Conservation (phyloP, 306 rosid species). For the Pachyrhizus erosus region DNA sequence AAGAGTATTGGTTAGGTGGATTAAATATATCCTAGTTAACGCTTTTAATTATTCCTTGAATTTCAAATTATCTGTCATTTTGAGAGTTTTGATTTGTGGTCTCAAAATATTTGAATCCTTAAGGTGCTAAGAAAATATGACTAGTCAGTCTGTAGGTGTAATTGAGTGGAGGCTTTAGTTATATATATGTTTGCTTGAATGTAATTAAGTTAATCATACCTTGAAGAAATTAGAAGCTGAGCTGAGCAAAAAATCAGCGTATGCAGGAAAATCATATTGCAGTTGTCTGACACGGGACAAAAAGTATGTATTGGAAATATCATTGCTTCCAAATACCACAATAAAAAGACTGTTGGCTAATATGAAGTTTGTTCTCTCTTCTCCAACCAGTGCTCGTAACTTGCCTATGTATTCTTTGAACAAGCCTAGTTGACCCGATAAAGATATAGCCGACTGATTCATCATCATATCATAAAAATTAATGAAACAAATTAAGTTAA, state of each 20-base stretch:
- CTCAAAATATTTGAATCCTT: too few relatives aligned
- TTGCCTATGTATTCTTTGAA: constrained; percentile 43
- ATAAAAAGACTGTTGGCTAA: constrained; percentile 49
- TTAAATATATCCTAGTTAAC: too few relatives aligned
- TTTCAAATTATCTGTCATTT: too few relatives aligned
- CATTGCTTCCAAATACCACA: constrained; percentile 66
- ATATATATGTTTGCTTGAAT: not conserved
- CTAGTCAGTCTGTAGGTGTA: not conserved
- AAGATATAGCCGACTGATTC: constrained; percentile 46
- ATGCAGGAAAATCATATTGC: constrained; percentile 55
- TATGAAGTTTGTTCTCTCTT: constrained; percentile 51
- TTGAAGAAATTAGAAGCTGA: constrained; percentile 43
- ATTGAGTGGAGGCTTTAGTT: not conserved
- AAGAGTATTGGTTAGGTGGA: too few relatives aligned
- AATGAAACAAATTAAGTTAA: too few relatives aligned
- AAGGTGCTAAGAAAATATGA: too few relatives aligned
- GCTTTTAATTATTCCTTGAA: too few relatives aligned
- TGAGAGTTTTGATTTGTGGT: too few relatives aligned
- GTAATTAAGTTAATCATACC: constrained; percentile 8
- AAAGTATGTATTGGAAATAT: constrained; percentile 66
- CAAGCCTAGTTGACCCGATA: constrained; percentile 46
- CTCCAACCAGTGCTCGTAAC: constrained; percentile 53
- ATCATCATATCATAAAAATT: not conserved
- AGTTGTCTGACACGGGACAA: constrained; percentile 38
- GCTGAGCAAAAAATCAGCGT: constrained; percentile 58